Evolutionary conservation across 2,329 filamentous ascomycete species (phyloP), one percentile per base, ranked within the genome.

Genomic region (Colletotrichum horii): DNA sequence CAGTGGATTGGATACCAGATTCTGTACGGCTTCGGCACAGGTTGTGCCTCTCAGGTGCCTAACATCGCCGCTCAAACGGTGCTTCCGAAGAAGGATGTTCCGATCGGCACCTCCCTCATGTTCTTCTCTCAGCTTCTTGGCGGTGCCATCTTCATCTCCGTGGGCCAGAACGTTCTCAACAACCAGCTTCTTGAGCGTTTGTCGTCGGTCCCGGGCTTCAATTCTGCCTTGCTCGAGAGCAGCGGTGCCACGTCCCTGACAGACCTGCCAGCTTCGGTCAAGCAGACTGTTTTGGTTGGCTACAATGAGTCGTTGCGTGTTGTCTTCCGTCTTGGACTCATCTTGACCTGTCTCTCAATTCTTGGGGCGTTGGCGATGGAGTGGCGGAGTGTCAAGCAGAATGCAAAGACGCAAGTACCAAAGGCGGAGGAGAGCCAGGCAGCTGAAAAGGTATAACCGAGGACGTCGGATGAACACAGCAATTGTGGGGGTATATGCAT

Each of bases 231-330:
- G 15, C 81, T 88, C 1, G 74, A 85, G 4, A 76, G 36, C 3
- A 78, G 80, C 1, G 87, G 86, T 48, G 85, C 84, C 3, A 86
- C 87, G 3, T 61, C 66, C 12, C 11, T 56, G 16, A 60, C 52
- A 2, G 1, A 70, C 9, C 26, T 76, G 4, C 66, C 70, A 6
- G 26, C 55, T 14, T 38, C 60, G 2, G 15, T 75, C 6, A 71
- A 61, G 34, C 12, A 4, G 9, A 67, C 64, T 1, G 73, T 79
- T 2, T 32, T 82, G 16, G 16, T 70, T 8, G 90, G 89, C 0
- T 93, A 93, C 83, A 93, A 93, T 78, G 78, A 83, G 8, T 87
- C 91, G 0, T 79, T 94, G 15, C 86, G 85, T 2, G 81, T 87
- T 62, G 87, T 88, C 0, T 93, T 91, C 79, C 89, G 90, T 75